Evolutionary conservation across 495 filamentous ascomycete genomes (phyloP).

Genomic region (Xylaria grammica): DNA sequence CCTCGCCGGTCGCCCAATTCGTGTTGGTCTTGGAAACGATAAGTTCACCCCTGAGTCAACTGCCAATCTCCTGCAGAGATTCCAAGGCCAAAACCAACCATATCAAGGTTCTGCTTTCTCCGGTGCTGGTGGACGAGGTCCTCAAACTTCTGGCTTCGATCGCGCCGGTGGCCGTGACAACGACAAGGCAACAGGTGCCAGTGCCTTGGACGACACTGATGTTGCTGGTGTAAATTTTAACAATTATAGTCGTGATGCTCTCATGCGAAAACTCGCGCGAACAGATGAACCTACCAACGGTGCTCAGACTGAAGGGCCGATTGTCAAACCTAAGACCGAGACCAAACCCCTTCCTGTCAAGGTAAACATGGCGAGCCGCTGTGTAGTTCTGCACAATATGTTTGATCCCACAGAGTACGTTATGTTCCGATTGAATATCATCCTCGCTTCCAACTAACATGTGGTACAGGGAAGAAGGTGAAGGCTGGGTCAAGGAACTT

Average conservation of each 20-base stretch:
- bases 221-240: conserved; percentile 99
- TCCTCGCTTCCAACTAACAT: conserved; percentile 48
- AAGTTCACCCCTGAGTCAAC: conserved; percentile 99
- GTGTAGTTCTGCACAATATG: conserved; percentile 93
- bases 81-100: conserved; percentile 78
- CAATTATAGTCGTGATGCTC: conserved; percentile 95
- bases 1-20: conserved; percentile 94
- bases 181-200: conserved; percentile 90
- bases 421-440: not conserved
- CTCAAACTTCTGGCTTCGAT: conserved; percentile 89
- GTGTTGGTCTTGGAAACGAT: conserved; percentile 99
- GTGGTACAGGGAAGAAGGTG: conserved; percentile 75
- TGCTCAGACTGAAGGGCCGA: conserved; percentile 68
- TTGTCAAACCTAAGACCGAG: conserved; percentile 80
- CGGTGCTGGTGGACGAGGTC: conserved; percentile 85
- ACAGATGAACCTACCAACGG: conserved; percentile 80
- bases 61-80: conserved; percentile 85
- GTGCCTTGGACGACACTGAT: conserved; percentile 96
- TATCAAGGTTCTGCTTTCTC: conserved; percentile 96
- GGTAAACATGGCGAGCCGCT: conserved; percentile 91
- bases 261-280: conserved; percentile 97
- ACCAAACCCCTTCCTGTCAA: conserved; percentile 80
- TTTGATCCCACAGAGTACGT: conserved; percentile 91
- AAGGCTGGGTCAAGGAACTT: conserved; percentile 88
- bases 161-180: conserved; percentile 89